Evolutionary conservation across 2,329 filamentous ascomycete genomes (phyloP), one percentile per base, ranked within the genome.

Genomic region (Leptographium wingfieldii): DNA sequence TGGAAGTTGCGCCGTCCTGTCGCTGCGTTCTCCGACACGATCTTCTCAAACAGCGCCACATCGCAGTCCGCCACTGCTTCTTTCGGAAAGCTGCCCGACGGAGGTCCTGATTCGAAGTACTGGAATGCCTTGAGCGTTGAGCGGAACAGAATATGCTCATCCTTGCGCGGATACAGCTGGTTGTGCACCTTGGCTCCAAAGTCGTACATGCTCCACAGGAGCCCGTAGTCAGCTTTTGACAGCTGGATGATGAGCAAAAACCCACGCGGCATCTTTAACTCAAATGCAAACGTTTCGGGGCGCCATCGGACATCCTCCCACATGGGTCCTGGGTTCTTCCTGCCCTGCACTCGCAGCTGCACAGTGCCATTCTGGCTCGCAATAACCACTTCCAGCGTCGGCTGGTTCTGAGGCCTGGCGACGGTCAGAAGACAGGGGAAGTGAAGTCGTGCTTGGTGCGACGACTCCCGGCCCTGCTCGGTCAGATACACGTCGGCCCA

Each of bases 261-360:
- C 0, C 88, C 88, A 64, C 89, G 83, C 0, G 88, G 87, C 22
- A 96, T 73, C 62, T 81, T 82, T 46, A 95, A 71, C 25, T 85
- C 82, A 60, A 96, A 77, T 0, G 81, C 79, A 62, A 78, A 80
- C 7, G 79, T 77, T 55, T 87, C 84, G 22, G 85, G 79, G 60
- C 85, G 85, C 91, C 91, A 96, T 51, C 83, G 80, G 5, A 95
- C 81, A 69, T 94, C 87, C 7, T 89, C 83, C 91, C 91, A 96
- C 0, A 82, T 85, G 1, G 88, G 82, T 0, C 88, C 88, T 7
- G 77, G 74, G 64, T 81, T 83, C 66, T 84, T 84, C 67, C 85
- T 84, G 31, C 80, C 77, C 66, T 88, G 86, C 16, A 96, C 84
- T 55, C 81, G 76, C 43, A 96, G 74, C 65, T 91, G 90, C 61